Percentiles rank a stretch among this genome's conserved stretches.
Conservation (phyloP, 1,284 basidiomycete species). For the Ceratobasidium sp. region DNA sequence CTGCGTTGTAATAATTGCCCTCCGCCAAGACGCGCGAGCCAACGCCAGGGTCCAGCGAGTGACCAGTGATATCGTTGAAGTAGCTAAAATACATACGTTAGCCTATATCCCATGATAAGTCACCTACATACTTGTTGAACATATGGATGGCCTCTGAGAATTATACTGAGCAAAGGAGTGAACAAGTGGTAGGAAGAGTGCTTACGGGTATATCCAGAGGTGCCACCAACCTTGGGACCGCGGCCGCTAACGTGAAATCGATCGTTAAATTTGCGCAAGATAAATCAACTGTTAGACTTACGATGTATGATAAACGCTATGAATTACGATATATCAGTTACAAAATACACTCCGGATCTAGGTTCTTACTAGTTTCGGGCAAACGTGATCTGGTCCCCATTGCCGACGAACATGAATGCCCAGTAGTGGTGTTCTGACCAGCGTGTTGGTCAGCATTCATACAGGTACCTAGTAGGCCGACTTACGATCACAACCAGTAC, state of each 20-base stretch:
- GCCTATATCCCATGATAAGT: neutral
- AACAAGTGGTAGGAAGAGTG: neutral
- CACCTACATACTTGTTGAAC: slow-evolving; percentile 22
- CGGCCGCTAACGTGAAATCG: slow-evolving; percentile 1
- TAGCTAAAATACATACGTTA: slow-evolving; percentile 4
- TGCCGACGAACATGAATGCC: slow-evolving; percentile 23
- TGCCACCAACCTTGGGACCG: slow-evolving; percentile 34
- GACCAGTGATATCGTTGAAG: slow-evolving; percentile 17
- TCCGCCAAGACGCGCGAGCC: slow-evolving; percentile 11
- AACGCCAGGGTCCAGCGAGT: slow-evolving; percentile 19
- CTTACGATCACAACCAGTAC: slow-evolving; percentile 14
- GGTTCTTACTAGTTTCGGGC: slow-evolving; percentile 27
- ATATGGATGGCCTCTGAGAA: slow-evolving; percentile 6
- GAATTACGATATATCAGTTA: neutral
- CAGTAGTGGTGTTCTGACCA: slow-evolving; percentile 18
- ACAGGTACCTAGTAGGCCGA: neutral
- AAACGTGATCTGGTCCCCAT: slow-evolving; percentile 20
- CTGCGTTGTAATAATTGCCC: slow-evolving; percentile 34
- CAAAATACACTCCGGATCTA: neutral
- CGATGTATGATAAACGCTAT: slow-evolving; percentile 6
- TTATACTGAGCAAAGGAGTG: neutral
- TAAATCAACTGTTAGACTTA: neutral
- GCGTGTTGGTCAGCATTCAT: neutral
- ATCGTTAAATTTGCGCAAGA: neutral
- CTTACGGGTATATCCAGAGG: slow-evolving; percentile 16